Conservation (phyloP, 1,139 yeast genomes). For the Candida mesenterica region DNA sequence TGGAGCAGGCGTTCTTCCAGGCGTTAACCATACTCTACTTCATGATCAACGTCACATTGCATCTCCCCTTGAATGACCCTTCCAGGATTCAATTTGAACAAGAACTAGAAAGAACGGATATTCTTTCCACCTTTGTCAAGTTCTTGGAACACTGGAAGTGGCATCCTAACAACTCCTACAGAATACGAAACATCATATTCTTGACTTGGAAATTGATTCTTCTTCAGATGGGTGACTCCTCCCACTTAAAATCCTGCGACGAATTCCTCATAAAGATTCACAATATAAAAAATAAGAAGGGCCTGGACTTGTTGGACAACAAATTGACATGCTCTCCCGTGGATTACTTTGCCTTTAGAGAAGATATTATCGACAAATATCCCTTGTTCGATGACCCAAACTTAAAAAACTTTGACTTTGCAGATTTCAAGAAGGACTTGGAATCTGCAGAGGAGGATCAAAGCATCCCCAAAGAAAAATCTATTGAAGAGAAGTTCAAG, state of each 20-base stretch:
- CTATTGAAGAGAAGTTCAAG: constrained; percentile 24
- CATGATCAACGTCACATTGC: constrained; percentile 33
- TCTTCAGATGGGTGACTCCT: constrained; percentile 63
- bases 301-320: constrained; percentile 16
- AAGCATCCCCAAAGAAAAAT: constrained; percentile 3
- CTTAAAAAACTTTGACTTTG: constrained; percentile 1
- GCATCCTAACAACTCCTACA: constrained; percentile 31
- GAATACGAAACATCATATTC: constrained; percentile 52
- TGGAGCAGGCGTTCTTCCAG: constrained; percentile 27
- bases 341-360: constrained; percentile 76
- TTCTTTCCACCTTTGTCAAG: constrained; percentile 46
- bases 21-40: constrained; percentile 57
- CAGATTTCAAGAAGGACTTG: background rate
- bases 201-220: constrained; percentile 60
- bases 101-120: constrained; percentile 25
- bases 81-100: constrained; percentile 15
- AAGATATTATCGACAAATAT: constrained; percentile 70
- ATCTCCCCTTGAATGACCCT: constrained; percentile 3
- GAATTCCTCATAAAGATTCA: constrained; percentile 45
- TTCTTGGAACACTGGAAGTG: constrained; percentile 71
- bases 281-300: constrained; percentile 35
- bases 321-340: constrained; percentile 64
- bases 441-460: constrained; percentile 5
- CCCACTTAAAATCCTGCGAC: constrained; percentile 47
- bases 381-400: constrained; percentile 51